These are phyloP conservation scores for Mortierella claussenii DNA, from an alignment of 192 early-diverging fungal species.

Conservation along the genomic window DNA sequence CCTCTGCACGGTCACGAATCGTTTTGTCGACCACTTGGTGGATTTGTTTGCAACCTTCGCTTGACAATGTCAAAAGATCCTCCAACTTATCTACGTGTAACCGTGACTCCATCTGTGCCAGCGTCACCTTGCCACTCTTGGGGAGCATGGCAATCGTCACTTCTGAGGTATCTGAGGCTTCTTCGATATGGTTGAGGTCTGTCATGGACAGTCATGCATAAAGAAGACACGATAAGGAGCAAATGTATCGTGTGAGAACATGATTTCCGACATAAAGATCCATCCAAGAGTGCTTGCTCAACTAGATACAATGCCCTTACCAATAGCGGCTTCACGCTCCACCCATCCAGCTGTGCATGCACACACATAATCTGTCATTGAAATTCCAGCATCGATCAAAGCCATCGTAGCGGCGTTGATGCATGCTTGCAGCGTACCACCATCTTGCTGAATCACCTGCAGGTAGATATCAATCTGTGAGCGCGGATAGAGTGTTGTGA, in stretches of 20 bases:
- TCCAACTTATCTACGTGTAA: conserved; percentile 87
- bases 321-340: conserved; percentile 78
- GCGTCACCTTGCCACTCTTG: conserved; percentile 81
- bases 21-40: conserved; percentile 68
- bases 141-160: conserved; percentile 90
- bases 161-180: conserved; percentile 86
- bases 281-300: no score
- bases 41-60: conserved; percentile 75
- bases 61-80: conserved; percentile 69
- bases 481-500: conserved; percentile 77
- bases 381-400: conserved; percentile 82
- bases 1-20: conserved; percentile 62
- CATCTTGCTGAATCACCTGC: conserved; percentile 94
- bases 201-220: no score
- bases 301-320: no score
- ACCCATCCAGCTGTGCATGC: conserved; percentile 90
- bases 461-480: conserved; percentile 95
- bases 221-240: no score
- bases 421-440: conserved; percentile 81
- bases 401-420: conserved; percentile 89
- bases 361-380: conserved; percentile 86
- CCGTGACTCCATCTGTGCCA: conserved; percentile 89
- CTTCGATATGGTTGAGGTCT: conserved; percentile 92
- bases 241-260: no score
- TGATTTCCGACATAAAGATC: no score